These are phyloP conservation scores for Pythium diclinum DNA, from an alignment of 352 stramenopile species.

Conservation along the genomic window DNA sequence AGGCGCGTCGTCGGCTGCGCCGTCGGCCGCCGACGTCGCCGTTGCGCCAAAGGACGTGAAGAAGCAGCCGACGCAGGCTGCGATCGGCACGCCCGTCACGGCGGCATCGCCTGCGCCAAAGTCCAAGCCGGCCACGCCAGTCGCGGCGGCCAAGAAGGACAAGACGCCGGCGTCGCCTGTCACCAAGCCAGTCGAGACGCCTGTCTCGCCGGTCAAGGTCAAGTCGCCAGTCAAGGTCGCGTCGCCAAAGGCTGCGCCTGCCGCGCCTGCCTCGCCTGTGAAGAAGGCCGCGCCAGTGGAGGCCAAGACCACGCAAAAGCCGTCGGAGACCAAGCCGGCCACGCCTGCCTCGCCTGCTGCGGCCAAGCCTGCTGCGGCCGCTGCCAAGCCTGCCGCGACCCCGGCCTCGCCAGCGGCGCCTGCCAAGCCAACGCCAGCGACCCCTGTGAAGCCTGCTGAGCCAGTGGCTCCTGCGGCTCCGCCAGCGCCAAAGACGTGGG, in stretches of 20 bases:
- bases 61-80: constrained; percentile 34
- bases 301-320: constrained; percentile 33
- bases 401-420: constrained; percentile 21
- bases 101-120: constrained; percentile 22
- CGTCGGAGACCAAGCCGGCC: constrained; percentile 35
- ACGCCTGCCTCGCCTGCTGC: constrained; percentile 30
- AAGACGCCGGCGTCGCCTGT: constrained; percentile 26
- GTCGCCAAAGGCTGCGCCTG: constrained; percentile 29
- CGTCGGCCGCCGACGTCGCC: constrained; percentile 25
- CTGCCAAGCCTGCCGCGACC: constrained; percentile 13
- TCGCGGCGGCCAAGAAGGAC: constrained; percentile 24
- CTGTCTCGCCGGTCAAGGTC: constrained; percentile 34
- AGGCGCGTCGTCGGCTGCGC: constrained; percentile 20
- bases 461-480: constrained; percentile 26
- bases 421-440: constrained; percentile 15
- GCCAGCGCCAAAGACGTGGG: constrained; percentile 52
- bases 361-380: constrained; percentile 13
- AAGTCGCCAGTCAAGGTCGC: constrained; percentile 26
- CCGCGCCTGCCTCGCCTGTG: constrained; percentile 30
- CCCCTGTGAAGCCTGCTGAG: constrained; percentile 11
- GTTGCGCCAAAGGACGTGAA: constrained; percentile 31
- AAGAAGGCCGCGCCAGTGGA: constrained; percentile 40
- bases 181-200: constrained; percentile 19
- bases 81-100: constrained; percentile 38
- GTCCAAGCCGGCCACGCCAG: constrained; percentile 19